Base-by-base conservation (phyloP, 1,284 basidiomycete species). In the Volvariella volvacea region DNA sequence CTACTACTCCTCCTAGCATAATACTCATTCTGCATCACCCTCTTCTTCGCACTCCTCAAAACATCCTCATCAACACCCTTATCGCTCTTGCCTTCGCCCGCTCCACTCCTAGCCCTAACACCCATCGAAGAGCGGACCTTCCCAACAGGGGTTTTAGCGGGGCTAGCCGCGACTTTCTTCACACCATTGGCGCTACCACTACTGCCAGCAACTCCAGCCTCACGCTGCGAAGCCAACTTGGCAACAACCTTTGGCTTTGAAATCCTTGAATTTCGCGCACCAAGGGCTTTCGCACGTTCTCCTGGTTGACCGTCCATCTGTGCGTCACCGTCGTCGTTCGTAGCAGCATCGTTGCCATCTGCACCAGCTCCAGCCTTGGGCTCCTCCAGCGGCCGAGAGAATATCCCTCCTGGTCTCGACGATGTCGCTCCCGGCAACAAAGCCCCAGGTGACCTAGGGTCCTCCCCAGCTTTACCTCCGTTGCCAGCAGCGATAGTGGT, bases 171-270 rank as follows among this genome's bases (percentile, higher is more conserved):
- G 28, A 50, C 53, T 48, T 49, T 55, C 39, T 58, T 55, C 14
- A 54, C 49, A 19, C 50, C 34, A 1, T 50, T 37, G 9, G 52
- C 48, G 3, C 36, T 40, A 22, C 36, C 48, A 25, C 38, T 44
- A 34, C 42, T 45, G 19, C 28, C 34, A 17, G 49, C 49, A 21
- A 46, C 38, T 36, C 48, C 50, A 9, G 60, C 73, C 16, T 72
- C 76, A 6, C 83, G 74, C 58, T 87, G 80, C n/a, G 80, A 81
- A 3, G 80, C 83, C 19, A 88, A 65, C 53, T 71, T 77, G 1
- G 85, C 83, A 41, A 88, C 86, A 30, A 89, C 83, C 48, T 79
- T 81, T 20, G 83, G 83, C 19, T 86, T 75, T 30, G 86, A 88
- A 49, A 88, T 84, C 8, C 83, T 76, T 3, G 86, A 86, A 53